Conservation (phyloP, 2,329 filamentous ascomycete genomes). For the Didymellaceae sp. region DNA sequence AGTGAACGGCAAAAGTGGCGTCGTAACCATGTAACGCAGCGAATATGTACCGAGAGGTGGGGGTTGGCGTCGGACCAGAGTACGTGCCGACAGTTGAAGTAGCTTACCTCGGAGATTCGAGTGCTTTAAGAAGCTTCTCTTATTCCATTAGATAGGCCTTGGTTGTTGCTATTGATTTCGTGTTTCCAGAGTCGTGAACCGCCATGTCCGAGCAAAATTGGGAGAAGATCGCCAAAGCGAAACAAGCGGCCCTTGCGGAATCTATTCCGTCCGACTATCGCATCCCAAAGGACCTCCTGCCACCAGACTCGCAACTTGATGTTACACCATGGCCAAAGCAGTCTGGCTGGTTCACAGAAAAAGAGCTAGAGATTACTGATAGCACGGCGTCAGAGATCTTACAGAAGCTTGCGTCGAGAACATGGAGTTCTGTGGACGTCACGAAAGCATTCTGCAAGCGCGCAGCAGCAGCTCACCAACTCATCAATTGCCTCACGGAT, state of each 20-base stretch:
- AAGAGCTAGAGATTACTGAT: conserved; percentile 60
- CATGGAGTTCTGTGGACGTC: conserved; percentile 61
- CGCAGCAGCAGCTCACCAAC: conserved; percentile 61
- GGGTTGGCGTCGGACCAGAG: conserved; percentile 20
- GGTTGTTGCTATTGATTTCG: conserved; percentile 1
- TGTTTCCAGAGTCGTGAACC: conserved; percentile 6
- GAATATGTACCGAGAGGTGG: conserved; percentile 30
- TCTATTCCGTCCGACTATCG: conserved; percentile 66
- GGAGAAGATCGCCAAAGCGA: conserved; percentile 53
- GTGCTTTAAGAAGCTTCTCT: conserved; percentile 5
- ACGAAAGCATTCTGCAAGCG: conserved; percentile 62
- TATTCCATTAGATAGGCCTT: background rate
- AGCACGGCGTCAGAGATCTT: conserved; percentile 52
- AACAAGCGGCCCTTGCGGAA: conserved; percentile 52
- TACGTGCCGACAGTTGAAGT: conserved; percentile 8
- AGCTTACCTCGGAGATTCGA: conserved; percentile 16
- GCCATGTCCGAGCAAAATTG: conserved; percentile 45
- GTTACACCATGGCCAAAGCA: conserved; percentile 61
- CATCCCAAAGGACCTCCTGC: conserved; percentile 61
- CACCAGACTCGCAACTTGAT: conserved; percentile 61
- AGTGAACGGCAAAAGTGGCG: conserved; percentile 14
- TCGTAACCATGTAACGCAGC: conserved; percentile 20
- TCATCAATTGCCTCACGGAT: conserved; percentile 67
- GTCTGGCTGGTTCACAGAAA: conserved; percentile 65
- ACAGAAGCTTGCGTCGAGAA: conserved; percentile 47